Conservation (phyloP, 495 filamentous ascomycete genomes). For the Terfezia boudieri region DNA sequence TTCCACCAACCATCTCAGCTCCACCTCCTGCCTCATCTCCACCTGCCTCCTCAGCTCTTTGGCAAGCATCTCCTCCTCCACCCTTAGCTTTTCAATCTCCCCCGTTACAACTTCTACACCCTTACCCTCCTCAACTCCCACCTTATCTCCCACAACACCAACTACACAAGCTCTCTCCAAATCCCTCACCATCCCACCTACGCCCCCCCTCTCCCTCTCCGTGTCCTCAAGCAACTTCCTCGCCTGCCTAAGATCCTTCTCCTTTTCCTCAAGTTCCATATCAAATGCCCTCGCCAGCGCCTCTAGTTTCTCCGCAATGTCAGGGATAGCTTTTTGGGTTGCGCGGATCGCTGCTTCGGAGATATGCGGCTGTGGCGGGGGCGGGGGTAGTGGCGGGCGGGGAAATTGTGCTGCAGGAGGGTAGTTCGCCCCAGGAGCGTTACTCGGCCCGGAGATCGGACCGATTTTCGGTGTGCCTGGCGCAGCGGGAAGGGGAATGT, state of each 20-base stretch:
- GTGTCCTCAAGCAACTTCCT: slow-evolving; percentile 18
- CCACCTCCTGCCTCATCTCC: background rate
- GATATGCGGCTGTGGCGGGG: slow-evolving; percentile 14
- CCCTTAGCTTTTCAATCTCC: background rate
- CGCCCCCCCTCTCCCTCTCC: slow-evolving; percentile 10
- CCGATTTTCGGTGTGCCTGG: background rate
- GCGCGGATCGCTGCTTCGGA: slow-evolving; percentile 21
- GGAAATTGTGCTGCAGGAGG: background rate
- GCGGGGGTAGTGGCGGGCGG: background rate
- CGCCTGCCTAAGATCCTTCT: slow-evolving; percentile 20
- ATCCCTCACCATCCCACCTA: background rate
- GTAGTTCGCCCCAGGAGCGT: background rate
- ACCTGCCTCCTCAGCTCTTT: background rate
- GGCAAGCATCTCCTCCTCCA: background rate
- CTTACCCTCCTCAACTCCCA: background rate
- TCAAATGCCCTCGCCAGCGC: slow-evolving; percentile 20
- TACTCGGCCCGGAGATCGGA: background rate
- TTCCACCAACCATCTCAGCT: background rate
- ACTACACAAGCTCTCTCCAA: background rate
- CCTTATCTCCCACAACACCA: background rate
- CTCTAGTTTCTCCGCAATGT: slow-evolving; percentile 20
- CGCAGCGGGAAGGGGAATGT: background rate
- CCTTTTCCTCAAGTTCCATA: slow-evolving; percentile 19
- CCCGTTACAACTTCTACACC: background rate
- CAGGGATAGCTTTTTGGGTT: slow-evolving; percentile 20